Conservation (phyloP, 208 protist genomes). For the Acanthamoeba castellanii region DNA sequence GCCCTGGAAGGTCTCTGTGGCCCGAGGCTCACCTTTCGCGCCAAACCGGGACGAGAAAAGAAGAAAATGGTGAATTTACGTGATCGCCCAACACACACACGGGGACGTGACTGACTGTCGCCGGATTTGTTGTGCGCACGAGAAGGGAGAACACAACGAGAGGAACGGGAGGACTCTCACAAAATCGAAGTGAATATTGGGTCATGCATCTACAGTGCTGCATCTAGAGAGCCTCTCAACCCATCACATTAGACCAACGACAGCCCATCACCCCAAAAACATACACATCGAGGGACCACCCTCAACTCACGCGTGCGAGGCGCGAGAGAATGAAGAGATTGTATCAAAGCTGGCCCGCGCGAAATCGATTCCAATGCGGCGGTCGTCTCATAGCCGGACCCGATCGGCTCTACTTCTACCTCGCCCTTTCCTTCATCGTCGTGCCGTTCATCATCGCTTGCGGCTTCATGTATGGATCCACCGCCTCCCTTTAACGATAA, state of each 20-base stretch:
- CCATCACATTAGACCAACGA: background rate
- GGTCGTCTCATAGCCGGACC: constrained; percentile 14
- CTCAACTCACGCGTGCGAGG: background rate
- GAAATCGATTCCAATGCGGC: constrained; percentile 52
- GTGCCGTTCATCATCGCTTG: constrained; percentile 13
- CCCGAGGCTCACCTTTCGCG: too few species aligned
- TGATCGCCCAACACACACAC: background rate
- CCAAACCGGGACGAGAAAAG: background rate
- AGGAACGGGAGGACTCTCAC: background rate
- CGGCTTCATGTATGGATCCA: constrained; percentile 2
- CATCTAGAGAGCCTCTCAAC: background rate
- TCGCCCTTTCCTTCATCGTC: constrained; percentile 25
- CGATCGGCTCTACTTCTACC: constrained; percentile 63
- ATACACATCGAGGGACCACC: background rate
- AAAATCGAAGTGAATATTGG: background rate
- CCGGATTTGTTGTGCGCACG: too few species aligned
- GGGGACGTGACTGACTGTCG: too few species aligned
- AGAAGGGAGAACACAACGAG: background rate
- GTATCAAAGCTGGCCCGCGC: constrained; percentile 50
- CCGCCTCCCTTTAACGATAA: background rate
- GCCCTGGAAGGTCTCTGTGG: too few species aligned
- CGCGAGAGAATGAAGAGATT: constrained; percentile 23
- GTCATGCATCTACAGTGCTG: background rate
- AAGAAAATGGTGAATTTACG: background rate
- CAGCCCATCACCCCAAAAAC: background rate